Percentiles rank a stretch among this genome's conserved stretches.
These are phyloP conservation scores for Copromyces sp. DNA, from an alignment of 495 filamentous ascomycete genomes.

Conservation along the genomic window DNA sequence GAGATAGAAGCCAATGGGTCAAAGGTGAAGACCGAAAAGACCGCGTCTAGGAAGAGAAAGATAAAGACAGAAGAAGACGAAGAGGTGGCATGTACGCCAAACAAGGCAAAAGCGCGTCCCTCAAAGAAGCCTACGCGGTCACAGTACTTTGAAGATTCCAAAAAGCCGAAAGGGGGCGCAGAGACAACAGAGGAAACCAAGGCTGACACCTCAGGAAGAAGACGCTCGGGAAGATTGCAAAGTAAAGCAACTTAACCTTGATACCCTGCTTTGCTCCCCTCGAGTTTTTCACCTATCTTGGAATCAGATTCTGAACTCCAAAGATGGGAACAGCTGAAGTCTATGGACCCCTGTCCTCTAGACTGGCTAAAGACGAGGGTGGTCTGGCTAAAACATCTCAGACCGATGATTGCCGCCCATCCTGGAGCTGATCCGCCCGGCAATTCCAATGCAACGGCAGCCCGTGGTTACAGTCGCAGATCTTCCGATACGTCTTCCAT, in stretches of 20 bases:
- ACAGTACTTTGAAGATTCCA: constrained; percentile 1
- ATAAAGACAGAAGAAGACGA: constrained; percentile 1
- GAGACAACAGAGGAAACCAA: not conserved
- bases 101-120: constrained; percentile 8
- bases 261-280: not conserved
- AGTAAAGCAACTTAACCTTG: constrained; percentile 1
- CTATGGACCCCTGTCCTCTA: not conserved
- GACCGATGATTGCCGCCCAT: not conserved
- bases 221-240: constrained; percentile 28
- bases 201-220: constrained; percentile 11
- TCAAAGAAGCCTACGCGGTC: constrained; percentile 18
- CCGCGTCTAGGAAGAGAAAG: constrained; percentile 7
- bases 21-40: constrained; percentile 1
- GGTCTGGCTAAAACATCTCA: not conserved
- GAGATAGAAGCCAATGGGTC: constrained; percentile 4
- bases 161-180: constrained; percentile 6
- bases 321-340: not conserved
- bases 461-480: not conserved
- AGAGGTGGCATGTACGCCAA: not conserved
- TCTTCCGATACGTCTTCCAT: not conserved
- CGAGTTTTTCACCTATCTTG: not conserved
- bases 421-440: not conserved
- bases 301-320: not conserved
- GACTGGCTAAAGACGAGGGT: not conserved
- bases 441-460: not conserved